Percentiles rank a stretch among this genome's conserved stretches.
phyloP scores from a whole-genome alignment of 108 stramenopile species.

The Cyclostephanos invisitatus region DNA sequence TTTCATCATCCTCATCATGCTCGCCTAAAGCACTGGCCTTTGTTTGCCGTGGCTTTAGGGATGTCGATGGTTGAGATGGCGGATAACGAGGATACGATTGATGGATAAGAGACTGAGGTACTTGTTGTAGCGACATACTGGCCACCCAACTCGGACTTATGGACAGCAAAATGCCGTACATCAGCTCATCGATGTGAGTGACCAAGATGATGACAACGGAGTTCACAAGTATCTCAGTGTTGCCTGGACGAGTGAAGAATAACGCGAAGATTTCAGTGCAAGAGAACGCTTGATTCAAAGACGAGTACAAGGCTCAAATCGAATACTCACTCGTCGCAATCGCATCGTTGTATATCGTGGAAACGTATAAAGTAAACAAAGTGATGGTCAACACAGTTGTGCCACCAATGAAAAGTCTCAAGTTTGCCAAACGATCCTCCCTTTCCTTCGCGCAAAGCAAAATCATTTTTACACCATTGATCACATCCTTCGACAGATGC shows the following conservation, averaged over 20 bases:
- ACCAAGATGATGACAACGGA: conserved; percentile 17
- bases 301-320: background rate
- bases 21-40: background rate
- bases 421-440: background rate
- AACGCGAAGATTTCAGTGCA: background rate
- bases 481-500: conserved; percentile 11
- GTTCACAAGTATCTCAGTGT: conserved; percentile 23
- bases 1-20: too few species aligned
- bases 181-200: conserved; percentile 15
- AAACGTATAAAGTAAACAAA: conserved; percentile 9
- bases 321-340: conserved; percentile 9
- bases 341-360: conserved; percentile 10
- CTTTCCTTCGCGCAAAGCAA: conserved; percentile 12
- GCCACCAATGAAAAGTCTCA: conserved; percentile 1
- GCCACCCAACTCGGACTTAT: background rate
- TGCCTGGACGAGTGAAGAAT: background rate
- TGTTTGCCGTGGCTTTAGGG: background rate
- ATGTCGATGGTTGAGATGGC: background rate
- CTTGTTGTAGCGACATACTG: background rate
- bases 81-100: too few species aligned
- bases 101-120: too few species aligned
- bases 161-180: conserved; percentile 1
- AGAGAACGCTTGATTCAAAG: background rate
- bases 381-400: background rate
- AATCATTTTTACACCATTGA: conserved; percentile 16